phyloP scores from a whole-genome alignment of 2,329 filamentous ascomycete species.

The Diaporthe vaccinii region DNA sequence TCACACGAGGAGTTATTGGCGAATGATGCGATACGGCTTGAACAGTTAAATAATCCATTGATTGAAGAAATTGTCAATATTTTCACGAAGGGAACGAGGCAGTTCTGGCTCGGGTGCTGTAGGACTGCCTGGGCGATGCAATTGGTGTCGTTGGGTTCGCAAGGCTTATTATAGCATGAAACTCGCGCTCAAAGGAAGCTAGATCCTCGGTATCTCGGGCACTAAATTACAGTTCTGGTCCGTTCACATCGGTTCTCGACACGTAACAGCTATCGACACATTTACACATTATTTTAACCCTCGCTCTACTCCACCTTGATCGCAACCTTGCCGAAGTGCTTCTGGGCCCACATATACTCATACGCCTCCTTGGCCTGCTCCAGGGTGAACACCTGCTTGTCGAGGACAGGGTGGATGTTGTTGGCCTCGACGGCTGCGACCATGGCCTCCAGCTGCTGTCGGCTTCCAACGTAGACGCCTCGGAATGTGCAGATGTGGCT shows the following conservation, averaged over 20 bases:
- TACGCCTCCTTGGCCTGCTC: slow-evolving; percentile 60
- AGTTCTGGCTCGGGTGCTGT: no score
- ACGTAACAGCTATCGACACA: background rate
- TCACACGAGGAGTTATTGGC: background rate
- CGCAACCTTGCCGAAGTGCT: slow-evolving; percentile 68
- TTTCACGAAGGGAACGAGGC: background rate
- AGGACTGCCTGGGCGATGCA: background rate
- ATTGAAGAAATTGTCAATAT: no score
- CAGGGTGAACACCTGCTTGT: slow-evolving; percentile 54
- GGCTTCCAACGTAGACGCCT: slow-evolving; percentile 58
- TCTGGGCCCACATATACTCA: slow-evolving; percentile 66
- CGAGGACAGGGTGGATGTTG: slow-evolving; percentile 57
- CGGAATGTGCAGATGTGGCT: slow-evolving; percentile 54
- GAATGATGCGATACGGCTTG: background rate
- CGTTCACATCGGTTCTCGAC: background rate
- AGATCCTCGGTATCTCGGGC: slow-evolving; percentile 6
- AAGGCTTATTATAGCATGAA: slow-evolving; percentile 6
- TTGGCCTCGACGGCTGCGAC: slow-evolving; percentile 57
- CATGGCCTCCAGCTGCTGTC: slow-evolving; percentile 59
- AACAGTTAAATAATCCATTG: background rate
- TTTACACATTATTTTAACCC: background rate
- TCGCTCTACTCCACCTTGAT: slow-evolving; percentile 59
- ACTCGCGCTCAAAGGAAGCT: background rate
- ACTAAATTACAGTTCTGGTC: slow-evolving; percentile 21
- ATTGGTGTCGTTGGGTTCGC: background rate